Evolutionary conservation across 495 filamentous ascomycete species (phyloP).

Genomic region (Penicillium robsamsonii): DNA sequence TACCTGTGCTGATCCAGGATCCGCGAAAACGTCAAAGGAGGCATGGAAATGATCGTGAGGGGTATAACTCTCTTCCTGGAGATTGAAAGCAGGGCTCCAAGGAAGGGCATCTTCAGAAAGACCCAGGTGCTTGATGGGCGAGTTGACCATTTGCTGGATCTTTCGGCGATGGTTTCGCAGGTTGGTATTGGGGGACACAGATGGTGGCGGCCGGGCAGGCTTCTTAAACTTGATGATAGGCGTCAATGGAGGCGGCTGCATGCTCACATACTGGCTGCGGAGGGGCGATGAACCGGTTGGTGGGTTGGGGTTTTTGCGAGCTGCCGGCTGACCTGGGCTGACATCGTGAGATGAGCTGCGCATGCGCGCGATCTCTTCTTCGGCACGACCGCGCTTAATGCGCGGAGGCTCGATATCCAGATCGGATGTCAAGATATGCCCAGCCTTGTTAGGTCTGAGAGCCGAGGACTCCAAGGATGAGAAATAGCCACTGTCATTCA

Average conservation of each 20-base stretch:
- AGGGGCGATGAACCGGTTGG: slow-evolving; percentile 61
- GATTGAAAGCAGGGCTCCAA: slow-evolving; percentile 77
- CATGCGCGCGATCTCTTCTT: slow-evolving; percentile 93
- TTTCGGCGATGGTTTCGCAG: slow-evolving; percentile 86
- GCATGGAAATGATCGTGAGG: slow-evolving; percentile 47
- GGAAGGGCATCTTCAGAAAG: slow-evolving; percentile 60
- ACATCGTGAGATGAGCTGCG: slow-evolving; percentile 85
- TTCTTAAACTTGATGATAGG: slow-evolving; percentile 84
- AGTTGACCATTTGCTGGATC: slow-evolving; percentile 84
- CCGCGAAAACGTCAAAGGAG: slow-evolving; percentile 73
- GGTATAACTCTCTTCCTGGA: slow-evolving; percentile 56
- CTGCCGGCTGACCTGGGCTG: slow-evolving; percentile 69
- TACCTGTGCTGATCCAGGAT: slow-evolving; percentile 50
- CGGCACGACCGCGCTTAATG: slow-evolving; percentile 84
- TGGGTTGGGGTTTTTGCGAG: slow-evolving; percentile 39
- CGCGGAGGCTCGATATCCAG: slow-evolving; percentile 67
- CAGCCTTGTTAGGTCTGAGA: slow-evolving; percentile 63
- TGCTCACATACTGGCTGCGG: slow-evolving; percentile 51
- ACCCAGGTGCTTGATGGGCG: slow-evolving; percentile 71
- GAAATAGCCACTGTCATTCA: slow-evolving; percentile 96
- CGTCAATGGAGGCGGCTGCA: slow-evolving; percentile 78
- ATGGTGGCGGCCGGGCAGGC: slow-evolving; percentile 76
- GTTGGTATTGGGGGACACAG: slow-evolving; percentile 91
- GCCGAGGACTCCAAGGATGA: slow-evolving; percentile 95
- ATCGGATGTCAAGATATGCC: slow-evolving; percentile 67